phyloP scores from a whole-genome alignment of 1,284 basidiomycete genomes.

The Laetiporus sulphureus region DNA sequence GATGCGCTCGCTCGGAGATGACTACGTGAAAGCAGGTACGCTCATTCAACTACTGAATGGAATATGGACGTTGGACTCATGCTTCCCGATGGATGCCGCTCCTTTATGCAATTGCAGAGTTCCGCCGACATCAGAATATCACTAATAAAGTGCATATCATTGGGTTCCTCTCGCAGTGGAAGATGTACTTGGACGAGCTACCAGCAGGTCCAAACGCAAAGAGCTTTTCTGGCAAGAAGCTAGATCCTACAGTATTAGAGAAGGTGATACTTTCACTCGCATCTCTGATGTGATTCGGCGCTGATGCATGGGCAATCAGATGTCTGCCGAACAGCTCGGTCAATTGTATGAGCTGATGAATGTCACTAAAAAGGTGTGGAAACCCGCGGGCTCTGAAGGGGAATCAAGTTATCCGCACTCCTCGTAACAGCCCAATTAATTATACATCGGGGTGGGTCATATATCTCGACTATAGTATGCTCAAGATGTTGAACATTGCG shows the following conservation, averaged over 20 bases:
- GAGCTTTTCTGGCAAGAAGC: conserved; percentile 58
- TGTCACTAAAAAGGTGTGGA: conserved; percentile 83
- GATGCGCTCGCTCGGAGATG: conserved; percentile 84
- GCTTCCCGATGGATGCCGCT: neutral
- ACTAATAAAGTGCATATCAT: conserved; percentile 87
- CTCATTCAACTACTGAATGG: neutral
- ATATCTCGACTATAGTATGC: too few species aligned
- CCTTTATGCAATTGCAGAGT: conserved; percentile 46
- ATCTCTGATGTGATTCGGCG: neutral
- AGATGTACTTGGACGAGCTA: conserved; percentile 77
- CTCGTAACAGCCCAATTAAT: too few species aligned
- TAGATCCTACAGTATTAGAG: conserved; percentile 75
- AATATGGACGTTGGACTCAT: neutral
- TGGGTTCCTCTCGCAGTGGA: conserved; percentile 92
- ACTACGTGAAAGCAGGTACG: conserved; percentile 80
- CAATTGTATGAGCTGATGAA: conserved; percentile 93
- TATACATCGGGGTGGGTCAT: too few species aligned
- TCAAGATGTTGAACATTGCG: too few species aligned
- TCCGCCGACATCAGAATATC: conserved; percentile 71
- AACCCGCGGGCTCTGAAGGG: conserved; percentile 30
- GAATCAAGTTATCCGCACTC: too few species aligned
- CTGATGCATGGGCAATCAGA: conserved; percentile 33
- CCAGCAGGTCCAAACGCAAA: conserved; percentile 36
- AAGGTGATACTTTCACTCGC: conserved; percentile 41
- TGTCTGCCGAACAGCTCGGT: conserved; percentile 88